Evolutionary conservation across 2,329 filamentous ascomycete species (phyloP).

Genomic region (Verticillium zaregamsianum): DNA sequence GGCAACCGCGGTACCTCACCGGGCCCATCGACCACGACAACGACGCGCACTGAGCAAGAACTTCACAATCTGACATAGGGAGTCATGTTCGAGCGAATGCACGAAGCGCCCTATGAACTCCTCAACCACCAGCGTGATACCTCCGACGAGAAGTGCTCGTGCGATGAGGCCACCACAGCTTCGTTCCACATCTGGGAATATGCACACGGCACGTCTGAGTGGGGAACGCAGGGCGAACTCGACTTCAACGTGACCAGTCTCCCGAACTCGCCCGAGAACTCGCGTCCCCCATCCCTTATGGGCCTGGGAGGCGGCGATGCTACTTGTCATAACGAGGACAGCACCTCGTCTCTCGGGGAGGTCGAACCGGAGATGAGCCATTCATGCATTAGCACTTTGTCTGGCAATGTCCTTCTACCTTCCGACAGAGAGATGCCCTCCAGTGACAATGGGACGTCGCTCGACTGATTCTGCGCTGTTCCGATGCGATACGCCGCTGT

Average conservation of each 20-base stretch:
- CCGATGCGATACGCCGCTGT: background rate
- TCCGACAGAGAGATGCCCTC: background rate
- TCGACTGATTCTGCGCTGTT: background rate
- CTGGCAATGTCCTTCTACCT: background rate
- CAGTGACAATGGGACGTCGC: background rate
- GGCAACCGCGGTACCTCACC: constrained; percentile 20
- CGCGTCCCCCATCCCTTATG: background rate
- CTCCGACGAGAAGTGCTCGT: background rate
- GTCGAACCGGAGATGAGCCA: background rate
- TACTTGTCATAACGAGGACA: background rate
- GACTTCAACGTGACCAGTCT: constrained; percentile 3
- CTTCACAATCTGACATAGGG: constrained; percentile 43
- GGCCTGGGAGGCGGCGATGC: background rate
- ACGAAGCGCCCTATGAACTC: constrained; percentile 26
- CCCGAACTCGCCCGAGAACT: background rate
- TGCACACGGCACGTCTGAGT: background rate
- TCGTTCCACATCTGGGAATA: constrained; percentile 1
- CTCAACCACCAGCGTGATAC: constrained; percentile 12
- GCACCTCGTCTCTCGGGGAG: background rate
- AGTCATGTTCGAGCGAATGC: constrained; percentile 29
- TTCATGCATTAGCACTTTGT: background rate
- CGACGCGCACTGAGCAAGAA: constrained; percentile 32
- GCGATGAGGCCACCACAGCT: background rate
- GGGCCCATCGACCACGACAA: constrained; percentile 11
- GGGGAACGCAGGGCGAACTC: constrained; percentile 1